These are phyloP conservation scores for Austroboletus novae-zelandiae DNA, from an alignment of 1,284 basidiomycete species.

Conservation along the genomic window DNA sequence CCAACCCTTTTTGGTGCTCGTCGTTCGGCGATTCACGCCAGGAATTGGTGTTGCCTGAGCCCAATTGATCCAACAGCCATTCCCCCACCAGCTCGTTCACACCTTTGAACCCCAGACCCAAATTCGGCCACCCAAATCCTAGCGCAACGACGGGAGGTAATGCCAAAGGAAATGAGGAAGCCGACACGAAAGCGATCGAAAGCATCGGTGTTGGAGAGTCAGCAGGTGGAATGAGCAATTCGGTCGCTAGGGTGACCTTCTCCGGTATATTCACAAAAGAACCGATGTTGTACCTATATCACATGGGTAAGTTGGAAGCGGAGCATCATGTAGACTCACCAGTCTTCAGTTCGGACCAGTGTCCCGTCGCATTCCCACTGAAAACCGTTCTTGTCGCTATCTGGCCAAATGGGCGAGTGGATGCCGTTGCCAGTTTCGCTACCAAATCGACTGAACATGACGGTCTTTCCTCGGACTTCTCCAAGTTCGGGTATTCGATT, in stretches of 20 bases:
- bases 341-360: slow-evolving; percentile 75
- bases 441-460: slow-evolving; percentile 79
- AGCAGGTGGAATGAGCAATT: slow-evolving; percentile 47
- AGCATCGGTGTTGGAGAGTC: slow-evolving; percentile 46
- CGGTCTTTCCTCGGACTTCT: slow-evolving; percentile 78
- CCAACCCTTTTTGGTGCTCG: not conserved
- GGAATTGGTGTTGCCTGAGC: slow-evolving; percentile 10
- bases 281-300: slow-evolving; percentile 70
- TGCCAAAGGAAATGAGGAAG: slow-evolving; percentile 75
- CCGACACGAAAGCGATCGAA: slow-evolving; percentile 78
- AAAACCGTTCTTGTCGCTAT: slow-evolving; percentile 70
- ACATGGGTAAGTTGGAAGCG: slow-evolving; percentile 1
- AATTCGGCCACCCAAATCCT: slow-evolving; percentile 76
- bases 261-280: slow-evolving; percentile 78
- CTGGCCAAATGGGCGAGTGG: slow-evolving; percentile 80
- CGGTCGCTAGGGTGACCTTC: slow-evolving; percentile 60
- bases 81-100: slow-evolving; percentile 71
- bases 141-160: slow-evolving; percentile 71
- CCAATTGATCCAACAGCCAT: slow-evolving; percentile 64
- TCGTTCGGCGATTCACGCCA: not conserved
- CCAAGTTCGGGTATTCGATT: slow-evolving; percentile 76
- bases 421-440: slow-evolving; percentile 71
- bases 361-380: slow-evolving; percentile 71
- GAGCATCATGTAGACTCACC: slow-evolving; percentile 46
- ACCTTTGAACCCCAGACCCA: slow-evolving; percentile 76